Base-by-base conservation (phyloP, 1,284 basidiomycete species). In the Pseudozyma tsukubaensis region DNA sequence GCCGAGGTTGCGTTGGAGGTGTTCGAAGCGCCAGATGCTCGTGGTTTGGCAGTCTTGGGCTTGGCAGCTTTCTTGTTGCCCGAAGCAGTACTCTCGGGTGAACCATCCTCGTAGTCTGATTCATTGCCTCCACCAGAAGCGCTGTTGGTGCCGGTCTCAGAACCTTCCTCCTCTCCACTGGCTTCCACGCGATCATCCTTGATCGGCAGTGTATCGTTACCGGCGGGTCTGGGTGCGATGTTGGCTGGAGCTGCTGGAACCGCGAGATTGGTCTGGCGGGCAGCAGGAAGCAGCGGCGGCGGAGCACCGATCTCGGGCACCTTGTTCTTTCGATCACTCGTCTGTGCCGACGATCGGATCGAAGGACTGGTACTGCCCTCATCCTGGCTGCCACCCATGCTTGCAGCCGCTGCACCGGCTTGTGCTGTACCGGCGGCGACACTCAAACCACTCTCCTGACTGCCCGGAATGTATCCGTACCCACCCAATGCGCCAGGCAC, bases 381-480 rank as follows among this genome's bases (percentile, higher is more conserved):
- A 35, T 64, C 59, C 35, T 73, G 73, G 50, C 68, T 75, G 8
- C 62, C 71, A 10, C 48, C 59, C 14, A 56, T 45, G 43, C 75
- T 69, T 8, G 49, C 56, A 9, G 42, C 54, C 7, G 45, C 59
- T 12, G 11, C 47, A 18, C 47, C 47, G n/a, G 39, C 47, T 7
- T 37, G 53, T 36, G 53, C 42, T 13, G 14, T 53, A 11, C 55
- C 54, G 10, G 64, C 42, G 7, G 50, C 60, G 9, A 77, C 69
- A 32, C 74, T 77, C 39, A 83, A 35, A 0, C 76, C 77, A 37
- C 77, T 81, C 50, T 81, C 80, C 50, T 78, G 72, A 61, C 81
- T 83, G 18, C 80, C 73, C 0, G 80, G 74, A 34, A 83, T 83
- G 51, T 81, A 80, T 11, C 79, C 79, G 49, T 83, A 83, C 2